Evolutionary conservation across 768 basidiomycete genomes (phyloP), one percentile per base, ranked within the genome.

Genomic region (Rhodocollybia butyracea): DNA sequence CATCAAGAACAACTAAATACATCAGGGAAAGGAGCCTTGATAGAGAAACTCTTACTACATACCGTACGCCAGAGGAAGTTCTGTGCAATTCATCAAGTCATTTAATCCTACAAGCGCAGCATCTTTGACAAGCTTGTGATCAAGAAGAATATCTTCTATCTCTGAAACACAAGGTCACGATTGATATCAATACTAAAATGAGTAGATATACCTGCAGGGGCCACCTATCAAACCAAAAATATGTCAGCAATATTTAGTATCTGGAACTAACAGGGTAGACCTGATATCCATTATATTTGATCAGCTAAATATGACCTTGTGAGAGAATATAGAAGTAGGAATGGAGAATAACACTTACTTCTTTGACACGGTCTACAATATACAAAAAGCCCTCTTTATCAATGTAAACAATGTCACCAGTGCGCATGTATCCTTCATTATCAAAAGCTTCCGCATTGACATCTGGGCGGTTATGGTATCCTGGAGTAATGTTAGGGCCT

Each of bases 321-420:
- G 34, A 17, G 30, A 29, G 6, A 15, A 21, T 5, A 3, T 8
- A 29, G 8, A 2, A 27, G 5, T 29, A 55, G 31, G 30, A 22
- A 45, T 42, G n/a, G 43, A 42, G n/a, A 32, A 32, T 26, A 55
- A 29, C 34, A 45, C 41, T n/a, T 38, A 57, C 22, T 36, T 41
- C 54, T 54, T 57, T 39, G 32, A 57, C 29, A 31, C 51, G 55
- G 43, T 57, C 55, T 30, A 26, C 56, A 40, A 55, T 26, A 27
- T 29, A 53, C 29, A 56, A 6, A 26, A 17, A 54, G 32, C 55
- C 51, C 7, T 53, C 51, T 19, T 42, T 29, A 15, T 42, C 21
- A 7, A 53, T 29, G 7, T 17, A 12, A 7, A 53, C 51, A 13
- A 32, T 32, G 21, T 50, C 47, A 19, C 47, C 47, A 27, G 47